Evolutionary conservation across 805 yeast species (phyloP), one percentile per base, ranked within the genome.

Genomic region (Yamadazyma takamatsuzukensis): DNA sequence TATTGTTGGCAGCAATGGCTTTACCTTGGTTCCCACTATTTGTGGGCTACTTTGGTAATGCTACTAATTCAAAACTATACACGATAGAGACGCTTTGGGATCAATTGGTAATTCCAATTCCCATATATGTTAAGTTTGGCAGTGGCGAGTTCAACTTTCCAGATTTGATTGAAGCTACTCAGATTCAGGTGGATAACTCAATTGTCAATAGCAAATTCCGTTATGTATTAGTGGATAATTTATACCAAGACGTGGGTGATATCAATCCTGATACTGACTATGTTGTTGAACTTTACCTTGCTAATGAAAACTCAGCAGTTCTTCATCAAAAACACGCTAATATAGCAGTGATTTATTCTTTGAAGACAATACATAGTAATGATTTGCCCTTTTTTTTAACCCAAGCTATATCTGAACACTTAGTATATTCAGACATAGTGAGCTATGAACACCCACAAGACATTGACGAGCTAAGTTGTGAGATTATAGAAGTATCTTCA

Each of bases 321-420:
- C 21, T 36, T 11, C 39, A 35, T 18, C 15, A 13, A 6, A 21
- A 13, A 12, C 14, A 15, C 15, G 27, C 31, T 11, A 27, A 24
- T 17, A 27, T 17, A 17, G 21, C 14, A 72, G 46, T 76, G 19
- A 54, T 51, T 35, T 73, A 73, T 44, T 52, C 70, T 9, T 37
- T 66, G 27, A 63, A 58, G 0, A 49, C 75, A 9, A 66, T 80
- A 12, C 69, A 70, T 36, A 59, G 64, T 22, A 82, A 81, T 43
- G 82, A 73, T 40, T 58, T 81, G 23, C 88, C 93, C 2, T 80
- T 68, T 43, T 72, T 67, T 37, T 62, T 79, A 2, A 68, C 83
- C 0, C 82, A 78, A 43, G 52, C 61, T 2, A 39, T 62, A 4
- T 25, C 54, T 10, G 53, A 62, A 19, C 59, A 55, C 37, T 43